Conservation (phyloP, 176 grass and related monocot species). For the Musa itinerans region DNA sequence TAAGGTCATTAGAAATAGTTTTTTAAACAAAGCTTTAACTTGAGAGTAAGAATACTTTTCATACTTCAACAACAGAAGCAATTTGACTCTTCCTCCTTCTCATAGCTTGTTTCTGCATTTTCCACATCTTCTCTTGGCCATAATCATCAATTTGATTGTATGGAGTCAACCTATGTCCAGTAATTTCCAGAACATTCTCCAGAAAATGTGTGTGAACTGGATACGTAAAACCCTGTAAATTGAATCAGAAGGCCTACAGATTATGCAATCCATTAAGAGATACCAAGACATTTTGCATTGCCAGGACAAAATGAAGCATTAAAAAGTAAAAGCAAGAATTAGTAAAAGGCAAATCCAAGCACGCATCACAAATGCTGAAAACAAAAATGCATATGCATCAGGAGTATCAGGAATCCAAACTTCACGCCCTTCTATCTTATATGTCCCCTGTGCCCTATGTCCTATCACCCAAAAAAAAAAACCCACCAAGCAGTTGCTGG, state of each 20-base stretch:
- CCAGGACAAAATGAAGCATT: background rate
- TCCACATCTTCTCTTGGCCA: conserved; percentile 98
- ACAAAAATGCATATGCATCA: background rate
- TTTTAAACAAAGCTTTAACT: background rate
- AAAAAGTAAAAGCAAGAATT: background rate
- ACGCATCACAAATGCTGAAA: background rate
- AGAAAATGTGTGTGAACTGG: conserved; percentile 77
- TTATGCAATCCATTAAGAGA: conserved; percentile 9
- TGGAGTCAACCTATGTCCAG: conserved; percentile 65
- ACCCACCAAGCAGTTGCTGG: too few relatives aligned
- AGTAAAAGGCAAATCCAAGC: background rate
- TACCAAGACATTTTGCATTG: background rate
- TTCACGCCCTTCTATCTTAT: too few relatives aligned
- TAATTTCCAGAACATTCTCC: conserved; percentile 86
- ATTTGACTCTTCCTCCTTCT: conserved; percentile 92
- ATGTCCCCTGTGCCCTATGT: too few relatives aligned
- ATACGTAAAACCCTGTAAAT: conserved; percentile 87
- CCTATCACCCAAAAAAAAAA: too few relatives aligned
- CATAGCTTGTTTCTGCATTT: conserved; percentile 97
- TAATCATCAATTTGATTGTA: conserved; percentile 99
- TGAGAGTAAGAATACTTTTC: conserved; percentile 9
- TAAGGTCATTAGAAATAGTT: conserved; percentile 22
- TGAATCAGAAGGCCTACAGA: conserved; percentile 9
- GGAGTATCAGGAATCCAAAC: background rate
- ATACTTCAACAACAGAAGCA: conserved; percentile 87